These are phyloP conservation scores for Solanum virginianum DNA, from an alignment of 257 asterid genomes.

Conservation along the genomic window DNA sequence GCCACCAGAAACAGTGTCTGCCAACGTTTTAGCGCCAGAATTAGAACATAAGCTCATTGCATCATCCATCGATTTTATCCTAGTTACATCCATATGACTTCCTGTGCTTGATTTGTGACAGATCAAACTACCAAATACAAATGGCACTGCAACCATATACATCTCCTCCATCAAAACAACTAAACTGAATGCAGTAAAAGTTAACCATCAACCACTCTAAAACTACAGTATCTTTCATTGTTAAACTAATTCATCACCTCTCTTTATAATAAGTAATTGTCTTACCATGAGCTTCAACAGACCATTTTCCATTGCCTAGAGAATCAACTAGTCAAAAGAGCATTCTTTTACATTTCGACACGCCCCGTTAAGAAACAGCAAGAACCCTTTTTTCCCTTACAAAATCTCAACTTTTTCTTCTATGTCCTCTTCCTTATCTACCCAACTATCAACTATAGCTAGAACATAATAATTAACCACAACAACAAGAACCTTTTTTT, in stretches of 20 bases:
- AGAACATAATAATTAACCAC: slow-evolving; percentile 12
- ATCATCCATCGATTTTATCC: slow-evolving; percentile 30
- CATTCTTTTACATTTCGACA: slow-evolving; percentile 4
- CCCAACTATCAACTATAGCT: slow-evolving; percentile 13
- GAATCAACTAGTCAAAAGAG: slow-evolving; percentile 8
- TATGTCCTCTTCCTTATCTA: slow-evolving; percentile 13
- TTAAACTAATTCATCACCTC: slow-evolving; percentile 27
- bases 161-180: slow-evolving; percentile 42
- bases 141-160: slow-evolving; percentile 42
- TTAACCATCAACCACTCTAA: slow-evolving; percentile 29
- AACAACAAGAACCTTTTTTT: not conserved
- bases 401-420: slow-evolving; percentile 1
- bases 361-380: slow-evolving; percentile 8
- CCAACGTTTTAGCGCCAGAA: slow-evolving; percentile 20
- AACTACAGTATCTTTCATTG: slow-evolving; percentile 42
- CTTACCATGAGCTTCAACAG: slow-evolving; percentile 8
- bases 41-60: slow-evolving; percentile 16
- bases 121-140: slow-evolving; percentile 35
- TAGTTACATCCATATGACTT: slow-evolving; percentile 30
- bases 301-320: slow-evolving; percentile 25
- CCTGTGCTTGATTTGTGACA: slow-evolving; percentile 16
- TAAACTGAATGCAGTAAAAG: slow-evolving; percentile 21
- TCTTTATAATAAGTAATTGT: slow-evolving; percentile 14
- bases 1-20: slow-evolving; percentile 18
- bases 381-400: slow-evolving; percentile 22